Base-by-base conservation (phyloP, 164 flowering plant species). In the Macadamia integrifolia region DNA sequence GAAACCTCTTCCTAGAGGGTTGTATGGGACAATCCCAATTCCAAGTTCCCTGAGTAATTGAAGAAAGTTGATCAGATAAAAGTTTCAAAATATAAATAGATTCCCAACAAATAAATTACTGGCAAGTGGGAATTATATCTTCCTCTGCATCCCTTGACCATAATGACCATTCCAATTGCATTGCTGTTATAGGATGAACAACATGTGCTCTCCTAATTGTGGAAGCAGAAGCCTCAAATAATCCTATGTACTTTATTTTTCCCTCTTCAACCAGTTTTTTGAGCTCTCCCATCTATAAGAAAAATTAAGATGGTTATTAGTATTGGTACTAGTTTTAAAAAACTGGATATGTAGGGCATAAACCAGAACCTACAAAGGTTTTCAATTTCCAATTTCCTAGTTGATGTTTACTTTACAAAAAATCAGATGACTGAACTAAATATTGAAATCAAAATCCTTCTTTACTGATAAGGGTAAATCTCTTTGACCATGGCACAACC, bases 11-110 rank as follows among this genome's bases (percentile, higher is more conserved):
- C 81, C 81, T 12, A 81, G 62, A 49, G 80, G 81, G 44, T 81
- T 78, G 58, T 81, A 76, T 31, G 80, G 58, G 10, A 80, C 83
- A 57, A 78, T 80, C 17, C 83, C 83, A 32, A 80, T 80, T 14
- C 81, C 83, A 58, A 80, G 78, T 66, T 80, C 79, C 63, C 76
- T 80, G 70, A 49, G 11, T n/a, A 1, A 9, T 2, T 5, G 8
- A 48, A 50, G 10, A 30, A 44, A 58, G 32, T 32, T 60, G 46
- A n/a, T n/a, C n/a, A 17, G 58, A 69, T 48, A 46, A 69, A 55
- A 7, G 48, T 14, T 32, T 46, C 31, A 2, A 48, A 12, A 15
- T n/a, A 32, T 29, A 35, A 35, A 35, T 1, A 35, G 8, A 8
- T 49, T n/a, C n/a, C n/a, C n/a, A n/a, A 49, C 3, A 4, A 35